These are phyloP conservation scores for Trametes polyzona DNA, from an alignment of 1,284 basidiomycete species.

Conservation along the genomic window DNA sequence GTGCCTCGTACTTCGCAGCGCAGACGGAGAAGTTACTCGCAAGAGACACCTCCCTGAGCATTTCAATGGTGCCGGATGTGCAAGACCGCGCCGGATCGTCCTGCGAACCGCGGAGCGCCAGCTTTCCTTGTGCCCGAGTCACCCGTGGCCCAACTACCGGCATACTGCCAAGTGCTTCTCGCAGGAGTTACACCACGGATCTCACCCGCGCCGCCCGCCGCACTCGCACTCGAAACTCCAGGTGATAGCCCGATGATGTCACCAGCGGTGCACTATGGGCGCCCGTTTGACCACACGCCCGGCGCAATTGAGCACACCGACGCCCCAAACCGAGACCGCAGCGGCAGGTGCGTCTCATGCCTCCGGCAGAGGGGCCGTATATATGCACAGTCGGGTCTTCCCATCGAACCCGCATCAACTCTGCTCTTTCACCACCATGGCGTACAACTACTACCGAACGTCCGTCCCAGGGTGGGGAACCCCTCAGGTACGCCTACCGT, in stretches of 20 bases:
- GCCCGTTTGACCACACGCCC: neutral
- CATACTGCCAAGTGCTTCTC: neutral
- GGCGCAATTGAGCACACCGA: neutral
- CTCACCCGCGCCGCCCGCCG: neutral
- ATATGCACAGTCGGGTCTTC: neutral
- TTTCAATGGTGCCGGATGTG: too few species aligned
- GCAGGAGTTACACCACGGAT: neutral
- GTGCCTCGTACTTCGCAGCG: too few species aligned
- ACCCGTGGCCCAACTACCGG: too few species aligned
- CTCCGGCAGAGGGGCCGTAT: neutral
- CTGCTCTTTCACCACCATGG: conserved; percentile 12
- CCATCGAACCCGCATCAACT: neutral
- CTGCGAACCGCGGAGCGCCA: too few species aligned
- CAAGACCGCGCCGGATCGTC: too few species aligned
- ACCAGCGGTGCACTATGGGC: neutral
- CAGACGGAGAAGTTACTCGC: too few species aligned
- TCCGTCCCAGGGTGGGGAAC: conserved; percentile 31
- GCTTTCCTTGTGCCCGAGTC: too few species aligned
- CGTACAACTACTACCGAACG: conserved; percentile 29
- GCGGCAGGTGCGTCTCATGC: neutral
- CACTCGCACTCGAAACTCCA: neutral
- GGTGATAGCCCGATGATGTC: conserved; percentile 12
- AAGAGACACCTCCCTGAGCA: too few species aligned
- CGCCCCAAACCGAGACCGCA: neutral
- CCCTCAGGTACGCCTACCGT: conserved; percentile 19